phyloP scores from a whole-genome alignment of 1,284 basidiomycete genomes.

The Ceratobasidium sp. region DNA sequence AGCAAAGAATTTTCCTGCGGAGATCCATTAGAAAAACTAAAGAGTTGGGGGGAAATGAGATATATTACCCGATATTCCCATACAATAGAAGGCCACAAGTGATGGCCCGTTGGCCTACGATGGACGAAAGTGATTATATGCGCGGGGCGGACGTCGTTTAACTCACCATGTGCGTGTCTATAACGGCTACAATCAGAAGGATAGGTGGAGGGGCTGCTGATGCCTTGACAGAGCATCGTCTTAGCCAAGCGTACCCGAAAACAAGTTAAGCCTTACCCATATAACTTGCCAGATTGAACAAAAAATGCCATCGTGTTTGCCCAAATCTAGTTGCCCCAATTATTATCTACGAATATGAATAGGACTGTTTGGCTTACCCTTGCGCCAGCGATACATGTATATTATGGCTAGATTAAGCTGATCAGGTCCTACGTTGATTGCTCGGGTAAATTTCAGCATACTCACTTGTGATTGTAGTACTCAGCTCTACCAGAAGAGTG shows the following conservation, averaged over 20 bases:
- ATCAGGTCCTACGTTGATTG: background rate
- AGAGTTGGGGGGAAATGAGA: too few species aligned
- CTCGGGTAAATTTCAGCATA: background rate
- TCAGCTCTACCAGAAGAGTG: background rate
- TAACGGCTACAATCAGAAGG: constrained; percentile 9
- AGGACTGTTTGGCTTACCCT: background rate
- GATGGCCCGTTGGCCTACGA: background rate
- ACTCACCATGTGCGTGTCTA: constrained; percentile 17
- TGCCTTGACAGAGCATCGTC: background rate
- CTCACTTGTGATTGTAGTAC: constrained; percentile 14
- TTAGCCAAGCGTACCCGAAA: background rate
- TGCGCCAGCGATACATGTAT: constrained; percentile 8
- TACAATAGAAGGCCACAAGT: background rate
- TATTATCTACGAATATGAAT: background rate
- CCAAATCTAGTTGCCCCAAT: background rate
- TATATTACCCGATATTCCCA: constrained; percentile 1
- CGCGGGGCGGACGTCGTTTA: background rate
- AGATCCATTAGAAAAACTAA: background rate
- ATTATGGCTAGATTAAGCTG: background rate
- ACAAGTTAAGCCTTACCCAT: background rate
- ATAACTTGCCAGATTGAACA: constrained; percentile 12
- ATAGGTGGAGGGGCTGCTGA: constrained; percentile 22
- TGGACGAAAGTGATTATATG: background rate
- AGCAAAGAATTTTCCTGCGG: constrained; percentile 18
- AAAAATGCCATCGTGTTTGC: constrained; percentile 12